Base-by-base conservation (phyloP, 257 asterid species). In the Rauvolfia tetraphylla region DNA sequence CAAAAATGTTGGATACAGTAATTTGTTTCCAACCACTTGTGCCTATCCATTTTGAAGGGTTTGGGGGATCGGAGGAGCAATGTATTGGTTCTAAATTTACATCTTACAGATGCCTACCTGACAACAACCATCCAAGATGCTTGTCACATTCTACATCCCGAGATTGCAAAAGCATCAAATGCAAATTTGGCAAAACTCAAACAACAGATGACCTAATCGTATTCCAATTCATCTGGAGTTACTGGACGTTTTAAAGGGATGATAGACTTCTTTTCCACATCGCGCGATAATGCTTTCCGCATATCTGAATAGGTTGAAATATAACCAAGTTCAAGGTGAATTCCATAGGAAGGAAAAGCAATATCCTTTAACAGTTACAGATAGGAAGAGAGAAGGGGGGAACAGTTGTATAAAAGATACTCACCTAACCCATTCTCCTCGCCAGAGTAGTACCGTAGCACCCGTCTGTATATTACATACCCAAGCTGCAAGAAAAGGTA, bases 381-480 rank as follows among this genome's bases (percentile, higher is more conserved):
- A n/a, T n/a, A n/a, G n/a, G n/a, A n/a, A n/a, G n/a, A n/a, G n/a
- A n/a, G n/a, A n/a, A n/a, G n/a, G n/a, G n/a, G n/a, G n/a, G n/a
- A 63, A 33, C 44, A 62, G 75, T 71, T 17, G 22, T 51, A 44
- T 39, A 62, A 46, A 78, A 80, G 29, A 17, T 76, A 83, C 97
- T 89, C 83, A 90, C 99, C 99, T 78, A 93, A 84, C 1, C 96
- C 98, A 86, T 95, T 98, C 82, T 95, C 98, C 83, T 93, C 99
- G 68, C 99, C 99, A 2, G 97, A 93, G 87, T 93, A 95, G 83
- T 95, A 95, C 12, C 96, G 93, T 68, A 93, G 90, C 23, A 93
- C 98, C 14, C 98, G 95, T 81, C 99, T 89, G 75, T 93, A 95
- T 48, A 95, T 91, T 74, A 93, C 77, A 73, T 93, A 93, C 70